A percentile compares a stretch with the other conserved stretches of the same genome.
These are phyloP conservation scores for Chrysoporthe austroafricana DNA, from an alignment of 2,329 filamentous ascomycete species.

Conservation along the genomic window DNA sequence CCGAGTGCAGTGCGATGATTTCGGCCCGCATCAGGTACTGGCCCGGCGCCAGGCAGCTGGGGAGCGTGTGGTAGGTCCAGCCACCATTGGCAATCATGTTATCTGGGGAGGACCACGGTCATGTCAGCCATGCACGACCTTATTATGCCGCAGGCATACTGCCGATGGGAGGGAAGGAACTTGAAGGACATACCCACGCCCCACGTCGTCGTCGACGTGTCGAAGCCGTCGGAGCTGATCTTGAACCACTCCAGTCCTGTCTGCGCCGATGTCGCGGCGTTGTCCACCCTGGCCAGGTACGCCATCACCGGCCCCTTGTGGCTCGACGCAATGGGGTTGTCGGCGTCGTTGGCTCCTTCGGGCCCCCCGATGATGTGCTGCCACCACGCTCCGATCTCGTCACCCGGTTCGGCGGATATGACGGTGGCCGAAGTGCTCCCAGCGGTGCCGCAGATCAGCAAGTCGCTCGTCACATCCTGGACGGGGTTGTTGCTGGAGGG, in stretches of 20 bases:
- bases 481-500: slow-evolving; percentile 58
- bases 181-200: slow-evolving; percentile 40
- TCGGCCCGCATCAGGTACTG: slow-evolving; percentile 60
- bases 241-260: slow-evolving; percentile 57
- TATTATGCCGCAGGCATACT: background rate
- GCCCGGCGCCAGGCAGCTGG: slow-evolving; percentile 54
- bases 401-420: slow-evolving; percentile 54
- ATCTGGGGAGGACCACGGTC: slow-evolving; percentile 32
- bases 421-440: slow-evolving; percentile 47
- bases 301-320: slow-evolving; percentile 60
- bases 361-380: slow-evolving; percentile 58
- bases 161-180: background rate
- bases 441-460: slow-evolving; percentile 54
- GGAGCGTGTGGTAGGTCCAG: slow-evolving; percentile 54
- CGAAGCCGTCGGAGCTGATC: slow-evolving; percentile 55
- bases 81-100: slow-evolving; percentile 48
- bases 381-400: slow-evolving; percentile 56
- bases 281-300: slow-evolving; percentile 57
- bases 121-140: background rate
- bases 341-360: slow-evolving; percentile 52
- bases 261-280: slow-evolving; percentile 49
- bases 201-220: slow-evolving; percentile 49
- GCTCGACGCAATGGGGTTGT: slow-evolving; percentile 58
- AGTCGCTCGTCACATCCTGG: slow-evolving; percentile 50
- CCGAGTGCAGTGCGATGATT: slow-evolving; percentile 57